Evolutionary conservation across 2,329 filamentous ascomycete species (phyloP), one percentile per base, ranked within the genome.

Genomic region (Aspergillus texensis): DNA sequence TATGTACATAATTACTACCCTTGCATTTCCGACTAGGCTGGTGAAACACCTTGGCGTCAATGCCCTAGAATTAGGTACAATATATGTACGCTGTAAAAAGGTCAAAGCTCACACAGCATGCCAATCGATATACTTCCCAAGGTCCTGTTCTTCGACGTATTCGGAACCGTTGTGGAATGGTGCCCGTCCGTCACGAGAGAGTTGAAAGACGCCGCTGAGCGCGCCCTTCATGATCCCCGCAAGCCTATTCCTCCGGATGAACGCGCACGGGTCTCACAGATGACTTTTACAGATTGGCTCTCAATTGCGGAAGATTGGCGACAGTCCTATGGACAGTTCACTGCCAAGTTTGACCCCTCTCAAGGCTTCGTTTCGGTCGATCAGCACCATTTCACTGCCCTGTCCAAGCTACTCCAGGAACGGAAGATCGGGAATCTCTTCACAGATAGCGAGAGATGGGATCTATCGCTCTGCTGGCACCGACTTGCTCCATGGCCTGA

Each of bases 91-190:
- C 39, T 41, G 45, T 26, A 26, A 26, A 19, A 14, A 10, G n/a
- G 45, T 14, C 21, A 14, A 28, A 48, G 24, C 6, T 16, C 21
- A 34, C 3, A 32, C 16, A 19, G 43, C 24, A 75, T 75, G 74
- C 61, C 69, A n/a, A 63, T 68, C 30, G 56, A 30, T 21, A 59
- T 66, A n/a, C 68, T 62, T 34, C 71, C 68, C 24, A 60, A 66
- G 53, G 71, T 69, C 11, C 57, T 78, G 21, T 73, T 78, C 62
- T 78, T 78, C 62, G 75, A 78, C 55, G 67, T 72, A 21, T 78
- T 78, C 57, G 76, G 76, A 30, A 95, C 92, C 1, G 87, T 89
- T 66, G 91, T 95, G 53, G 85, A 94, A 80, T 94, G 91, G 91
- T 89, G 91, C 62, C 82, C 81, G 45, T 87, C 88, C 2, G 86